Base-by-base conservation (phyloP, 345 rosid genomes). In the Euphorbia lathyris region DNA sequence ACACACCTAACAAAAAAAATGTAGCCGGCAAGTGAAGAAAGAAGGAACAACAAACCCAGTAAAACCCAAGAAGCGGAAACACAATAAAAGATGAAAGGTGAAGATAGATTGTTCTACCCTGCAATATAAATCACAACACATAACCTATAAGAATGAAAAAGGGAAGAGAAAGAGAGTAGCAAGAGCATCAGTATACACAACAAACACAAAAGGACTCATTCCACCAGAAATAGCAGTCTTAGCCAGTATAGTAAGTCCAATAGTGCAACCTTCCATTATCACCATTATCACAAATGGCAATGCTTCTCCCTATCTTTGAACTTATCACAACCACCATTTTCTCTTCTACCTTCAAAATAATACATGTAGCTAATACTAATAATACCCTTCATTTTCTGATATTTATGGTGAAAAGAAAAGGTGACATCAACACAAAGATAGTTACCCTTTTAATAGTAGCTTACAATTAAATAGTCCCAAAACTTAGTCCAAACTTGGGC, bases 181-280 rank as follows among this genome's bases (percentile, higher is more conserved):
- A 11, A 88, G 68, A 26, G 82, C 90, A 56, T 90, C 88, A 3
- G 91, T 86, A 59, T 88, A 87, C 11, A 83, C 86, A 23, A 86
- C 84, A 77, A 92, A 92, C 45, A 92, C 93, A 64, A 83, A 92
- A 67, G 92, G 96, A 63, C 90, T 92, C 84, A 86, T 68, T n/a
- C 98, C 96, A 65, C 80, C 74, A 7, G 85, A 74, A 63, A 92
- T 69, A 38, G 80, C 86, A 1, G 90, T 82, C 74, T 87, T 88
- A 0, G 90, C 88, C 86, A 88, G 17, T 25, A 89, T 88, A 1
- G 96, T 92, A 19, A 92, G 70, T 68, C 76, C 93, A 38, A 88
- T 83, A 20, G 96, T 85, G 78, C 88, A 81, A 25, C 88, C 96
- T n/a, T 92, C 92, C 87, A 85, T 80, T 66, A 79, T 66, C 75